phyloP scores from a whole-genome alignment of 805 yeast genomes.

The Zygotorulaspora florentina region DNA sequence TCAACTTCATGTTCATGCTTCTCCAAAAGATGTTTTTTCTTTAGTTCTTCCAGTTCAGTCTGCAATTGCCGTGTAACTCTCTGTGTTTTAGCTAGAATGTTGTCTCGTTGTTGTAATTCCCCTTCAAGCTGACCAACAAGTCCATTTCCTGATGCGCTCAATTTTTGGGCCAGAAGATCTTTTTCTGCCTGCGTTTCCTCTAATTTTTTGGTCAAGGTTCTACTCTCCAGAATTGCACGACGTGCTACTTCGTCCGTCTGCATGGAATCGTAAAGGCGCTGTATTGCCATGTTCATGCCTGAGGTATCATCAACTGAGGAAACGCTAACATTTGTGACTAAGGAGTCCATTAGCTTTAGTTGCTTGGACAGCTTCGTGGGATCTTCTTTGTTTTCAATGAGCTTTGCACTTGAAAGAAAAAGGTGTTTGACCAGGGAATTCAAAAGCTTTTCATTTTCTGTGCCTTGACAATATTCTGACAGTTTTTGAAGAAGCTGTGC shows the following conservation, averaged over 20 bases:
- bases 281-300: constrained; percentile 77
- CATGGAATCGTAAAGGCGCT: constrained; percentile 66
- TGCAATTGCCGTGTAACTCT: constrained; percentile 58
- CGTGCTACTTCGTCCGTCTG: constrained; percentile 88
- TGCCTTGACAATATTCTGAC: constrained; percentile 47
- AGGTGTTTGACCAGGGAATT: constrained; percentile 44
- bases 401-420: constrained; percentile 30
- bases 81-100: constrained; percentile 59
- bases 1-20: constrained; percentile 75
- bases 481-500: constrained; percentile 56
- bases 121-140: constrained; percentile 62
- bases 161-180: constrained; percentile 61
- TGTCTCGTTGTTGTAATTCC: constrained; percentile 68
- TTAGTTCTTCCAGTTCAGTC: constrained; percentile 63
- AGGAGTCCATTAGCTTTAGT: constrained; percentile 60
- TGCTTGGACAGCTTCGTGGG: constrained; percentile 32
- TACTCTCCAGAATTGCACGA: constrained; percentile 60
- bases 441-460: constrained; percentile 49
- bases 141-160: constrained; percentile 77
- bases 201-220: constrained; percentile 49
- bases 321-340: constrained; percentile 62
- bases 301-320: constrained; percentile 50
- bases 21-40: constrained; percentile 54
- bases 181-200: constrained; percentile 49
- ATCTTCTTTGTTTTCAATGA: constrained; percentile 24